Conservation (phyloP, 2,329 filamentous ascomycete genomes). For the Aureobasidium sp. region DNA sequence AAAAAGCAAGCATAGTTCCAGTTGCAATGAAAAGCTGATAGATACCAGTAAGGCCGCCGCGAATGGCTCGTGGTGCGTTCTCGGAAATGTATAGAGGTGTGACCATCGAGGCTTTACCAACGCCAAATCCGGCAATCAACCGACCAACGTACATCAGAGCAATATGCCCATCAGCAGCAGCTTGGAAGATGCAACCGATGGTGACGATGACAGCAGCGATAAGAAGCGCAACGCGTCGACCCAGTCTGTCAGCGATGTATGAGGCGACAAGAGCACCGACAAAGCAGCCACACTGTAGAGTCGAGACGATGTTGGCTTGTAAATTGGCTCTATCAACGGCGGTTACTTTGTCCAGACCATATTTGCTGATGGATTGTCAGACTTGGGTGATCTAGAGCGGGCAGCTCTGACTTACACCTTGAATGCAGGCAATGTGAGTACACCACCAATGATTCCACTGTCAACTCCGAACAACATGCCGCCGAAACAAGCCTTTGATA, state of each 20-base stretch:
- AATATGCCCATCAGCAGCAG: constrained; percentile 53
- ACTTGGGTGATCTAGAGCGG: not conserved
- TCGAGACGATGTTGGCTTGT: constrained; percentile 64
- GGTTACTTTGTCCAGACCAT: constrained; percentile 38
- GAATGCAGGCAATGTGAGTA: constrained; percentile 55
- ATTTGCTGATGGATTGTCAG: constrained; percentile 38
- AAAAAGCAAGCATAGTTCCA: constrained; percentile 47
- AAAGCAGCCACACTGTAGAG: constrained; percentile 62
- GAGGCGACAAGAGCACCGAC: constrained; percentile 54
- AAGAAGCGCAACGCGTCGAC: constrained; percentile 51
- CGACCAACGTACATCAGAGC: constrained; percentile 60
- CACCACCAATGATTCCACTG: constrained; percentile 62
- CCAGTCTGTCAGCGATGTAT: constrained; percentile 49
- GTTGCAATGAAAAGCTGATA: constrained; percentile 54
- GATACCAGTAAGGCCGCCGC: constrained; percentile 53
- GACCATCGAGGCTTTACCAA: constrained; percentile 25
- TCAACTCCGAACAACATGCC: constrained; percentile 62
- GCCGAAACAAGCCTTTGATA: constrained; percentile 58
- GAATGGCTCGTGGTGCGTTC: constrained; percentile 52
- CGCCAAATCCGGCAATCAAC: constrained; percentile 49
- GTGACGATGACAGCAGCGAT: constrained; percentile 51
- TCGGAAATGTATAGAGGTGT: constrained; percentile 54
- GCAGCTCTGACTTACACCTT: constrained; percentile 38
- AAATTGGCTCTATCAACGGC: constrained; percentile 45
- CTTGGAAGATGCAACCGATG: constrained; percentile 58